A percentile compares a stretch with the other conserved stretches of the same genome.
Conservation (phyloP, 805 yeast genomes). For the Pichia exigua region DNA sequence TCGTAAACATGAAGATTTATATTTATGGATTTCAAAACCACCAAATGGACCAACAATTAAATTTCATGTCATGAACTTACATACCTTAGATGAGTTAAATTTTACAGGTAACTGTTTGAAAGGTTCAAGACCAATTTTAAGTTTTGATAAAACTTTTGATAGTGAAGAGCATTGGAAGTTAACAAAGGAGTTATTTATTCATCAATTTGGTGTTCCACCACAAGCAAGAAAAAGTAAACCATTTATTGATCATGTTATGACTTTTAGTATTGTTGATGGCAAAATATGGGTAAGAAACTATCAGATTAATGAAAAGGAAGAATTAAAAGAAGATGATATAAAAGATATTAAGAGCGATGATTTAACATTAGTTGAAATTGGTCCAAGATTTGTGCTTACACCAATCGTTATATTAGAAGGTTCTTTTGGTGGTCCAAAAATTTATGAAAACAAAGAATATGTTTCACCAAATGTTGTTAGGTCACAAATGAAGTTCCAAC, state of each 20-base stretch:
- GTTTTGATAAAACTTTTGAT: constrained; percentile 79
- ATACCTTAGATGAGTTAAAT: constrained; percentile 91
- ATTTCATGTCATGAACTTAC: constrained; percentile 89
- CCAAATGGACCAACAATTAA: constrained; percentile 97
- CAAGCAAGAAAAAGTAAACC: constrained; percentile 88
- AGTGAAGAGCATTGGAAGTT: constrained; percentile 59
- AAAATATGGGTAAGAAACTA: constrained; percentile 94
- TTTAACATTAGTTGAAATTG: constrained; percentile 82
- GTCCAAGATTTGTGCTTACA: constrained; percentile 93
- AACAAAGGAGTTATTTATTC: constrained; percentile 75
- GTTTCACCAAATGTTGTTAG: constrained; percentile 94
- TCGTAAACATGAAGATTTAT: constrained; percentile 91
- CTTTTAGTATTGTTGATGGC: constrained; percentile 85
- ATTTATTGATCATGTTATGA: constrained; percentile 89
- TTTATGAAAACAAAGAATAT: constrained; percentile 92
- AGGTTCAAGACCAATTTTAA: constrained; percentile 89
- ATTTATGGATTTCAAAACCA: constrained; percentile 90
- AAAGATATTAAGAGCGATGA: constrained; percentile 36
- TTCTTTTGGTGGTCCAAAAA: constrained; percentile 95
- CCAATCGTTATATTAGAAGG: constrained; percentile 90
- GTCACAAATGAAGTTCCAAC: constrained; percentile 74
- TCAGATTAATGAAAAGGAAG: constrained; percentile 67
- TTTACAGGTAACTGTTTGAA: constrained; percentile 94
- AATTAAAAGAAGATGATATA: constrained; percentile 29
- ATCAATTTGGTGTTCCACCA: constrained; percentile 93